Conservation (phyloP, 306 rosid genomes). For the Acacia acuminata region DNA sequence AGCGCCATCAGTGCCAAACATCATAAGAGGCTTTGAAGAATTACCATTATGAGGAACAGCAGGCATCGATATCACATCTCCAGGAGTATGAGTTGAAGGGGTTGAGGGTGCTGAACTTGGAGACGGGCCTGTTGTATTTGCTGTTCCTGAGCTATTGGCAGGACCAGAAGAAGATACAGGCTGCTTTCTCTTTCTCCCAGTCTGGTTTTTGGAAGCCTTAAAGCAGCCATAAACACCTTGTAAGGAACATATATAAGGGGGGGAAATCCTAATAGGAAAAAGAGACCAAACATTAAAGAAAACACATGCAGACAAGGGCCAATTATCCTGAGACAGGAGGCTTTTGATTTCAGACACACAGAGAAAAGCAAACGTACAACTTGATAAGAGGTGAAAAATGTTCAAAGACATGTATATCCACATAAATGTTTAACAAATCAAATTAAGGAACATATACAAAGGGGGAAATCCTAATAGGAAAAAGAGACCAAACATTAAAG, state of each 20-base stretch:
- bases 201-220: constrained; percentile 92
- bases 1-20: constrained; percentile 78
- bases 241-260: constrained; percentile 39
- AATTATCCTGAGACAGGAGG: neutral
- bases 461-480: neutral
- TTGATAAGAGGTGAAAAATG: constrained; percentile 6
- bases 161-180: constrained; percentile 98
- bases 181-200: constrained; percentile 97
- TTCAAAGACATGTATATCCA: neutral
- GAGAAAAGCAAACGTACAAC: neutral
- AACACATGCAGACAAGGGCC: neutral
- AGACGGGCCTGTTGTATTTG: constrained; percentile 94
- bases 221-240: constrained; percentile 40
- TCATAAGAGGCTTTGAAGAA: constrained; percentile 89
- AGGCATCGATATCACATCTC: constrained; percentile 97
- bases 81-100: constrained; percentile 98
- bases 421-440: neutral
- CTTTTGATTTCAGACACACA: neutral
- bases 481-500: constrained; percentile 14
- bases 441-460: too few relatives aligned
- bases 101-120: constrained; percentile 99
- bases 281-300: constrained; percentile 16
- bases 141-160: constrained; percentile 98
- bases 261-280: neutral
- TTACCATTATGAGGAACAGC: constrained; percentile 80